Evolutionary conservation across 1,284 basidiomycete species (phyloP), one percentile per base, ranked within the genome.

Genomic region (Lignosus rhinocerotis): DNA sequence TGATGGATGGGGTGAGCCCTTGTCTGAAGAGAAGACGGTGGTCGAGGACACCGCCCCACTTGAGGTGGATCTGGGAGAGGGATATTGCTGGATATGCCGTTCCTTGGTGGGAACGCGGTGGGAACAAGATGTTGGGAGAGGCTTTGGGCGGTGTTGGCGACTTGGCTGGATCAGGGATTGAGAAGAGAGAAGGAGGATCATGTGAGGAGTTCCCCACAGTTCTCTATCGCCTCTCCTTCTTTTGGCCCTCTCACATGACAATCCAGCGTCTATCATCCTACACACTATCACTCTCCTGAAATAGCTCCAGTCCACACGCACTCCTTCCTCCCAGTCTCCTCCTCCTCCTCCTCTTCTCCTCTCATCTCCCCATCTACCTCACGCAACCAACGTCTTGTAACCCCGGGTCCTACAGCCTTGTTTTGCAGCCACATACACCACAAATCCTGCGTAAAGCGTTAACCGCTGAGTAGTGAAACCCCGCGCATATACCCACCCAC

Each of bases 221-320:
- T 34, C 48, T 31, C 17, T 21, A 33, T 42, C 52, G 43, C 54
- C 31, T 52, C 54, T 53, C 39, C 48, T n/a, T n/a, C n/a, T n/a
- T n/a, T n/a, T n/a, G n/a, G n/a, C 44, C 43, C 30, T 30, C 54
- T 49, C 62, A 61, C 51, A 56, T 64, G 62, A 64, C 57, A 45
- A 39, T 31, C 25, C 25, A 54, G 54, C 57, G 59, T 58, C 59
- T 55, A 57, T 64, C 59, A 57, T 38, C 19, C 17, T 21, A 56
- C n/a, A n/a, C n/a, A n/a, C n/a, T n/a, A n/a, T n/a, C n/a, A n/a
- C 52, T 43, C 49, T 17, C 34, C 48, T 50, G 34, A 59, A 56
- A 63, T 60, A 63, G 38, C 36, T 52, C 14, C 59, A 19, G 45
- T 34, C 47, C 17, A 32, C 41, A 12, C 43, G 36, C 55, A 36